Base-by-base conservation (phyloP, 2,329 filamentous ascomycete species). In the Myriosclerotinia curreyana region DNA sequence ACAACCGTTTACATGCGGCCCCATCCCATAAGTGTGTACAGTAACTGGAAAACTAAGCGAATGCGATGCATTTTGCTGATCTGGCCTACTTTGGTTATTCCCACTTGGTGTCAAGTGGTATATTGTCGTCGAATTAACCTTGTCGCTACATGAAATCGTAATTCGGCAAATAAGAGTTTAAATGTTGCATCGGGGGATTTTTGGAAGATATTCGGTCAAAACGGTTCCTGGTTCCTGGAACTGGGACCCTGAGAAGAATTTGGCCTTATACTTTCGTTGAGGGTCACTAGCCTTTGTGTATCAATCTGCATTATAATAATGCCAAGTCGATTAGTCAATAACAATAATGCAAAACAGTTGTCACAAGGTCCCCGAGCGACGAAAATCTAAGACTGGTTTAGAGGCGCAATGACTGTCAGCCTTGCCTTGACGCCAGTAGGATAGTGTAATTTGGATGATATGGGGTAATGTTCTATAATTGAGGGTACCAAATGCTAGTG, bases 381-480 rank as follows among this genome's bases (percentile, higher is more conserved):
- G 36, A 49, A 38, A 49, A 36, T 44, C 38, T 15, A 36, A 25
- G 34, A 61, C 22, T 36, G 46, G 20, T 34, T 49, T 25, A 51
- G 49, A 28, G 62, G 55, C 38, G 55, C 56, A 60, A 34, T 64
- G 22, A 40, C 53, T 31, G 49, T 54, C 62, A 53, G 48, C 49
- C 62, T 64, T 64, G 62, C 50, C 17, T 59, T 60, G 14, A 60
- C 62, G n/a, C 42, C 49, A 64, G 50, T 25, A 34, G 34, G 20
- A 44, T 31, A 31, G 58, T 40, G 48, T 9, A n/a, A 31, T 20
- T 11, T 25, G 28, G 28, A 17, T 12, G 55, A 38, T 36, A 48
- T 38, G 55, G 42, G 55, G 55, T 38, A 48, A 38, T 9, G 20
- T 42, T 58, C 55, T 48, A 36, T 36, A 25, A 36, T 48, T 36